Evolutionary conservation across 495 filamentous ascomycete genomes (phyloP).

Genomic region (Amphirosellinia nigrospora): DNA sequence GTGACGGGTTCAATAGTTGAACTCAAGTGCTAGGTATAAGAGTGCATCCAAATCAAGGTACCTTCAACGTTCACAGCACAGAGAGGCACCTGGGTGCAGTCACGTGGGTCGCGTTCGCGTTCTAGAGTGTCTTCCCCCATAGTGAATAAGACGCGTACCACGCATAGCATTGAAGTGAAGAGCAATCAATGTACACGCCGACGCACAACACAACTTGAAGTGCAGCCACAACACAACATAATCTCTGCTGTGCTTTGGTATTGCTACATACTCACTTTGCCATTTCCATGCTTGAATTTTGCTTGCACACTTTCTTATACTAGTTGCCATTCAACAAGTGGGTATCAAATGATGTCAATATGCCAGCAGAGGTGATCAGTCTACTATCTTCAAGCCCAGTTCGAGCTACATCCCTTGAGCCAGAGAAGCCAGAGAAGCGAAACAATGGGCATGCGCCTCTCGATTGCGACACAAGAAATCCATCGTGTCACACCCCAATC

Average conservation of each 20-base stretch:
- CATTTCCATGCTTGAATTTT: neutral
- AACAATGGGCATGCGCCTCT: constrained; percentile 12
- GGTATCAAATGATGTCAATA: constrained; percentile 27
- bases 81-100: neutral
- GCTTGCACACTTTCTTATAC: neutral
- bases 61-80: neutral
- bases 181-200: too few species aligned
- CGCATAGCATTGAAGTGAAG: too few species aligned
- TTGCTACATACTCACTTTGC: neutral
- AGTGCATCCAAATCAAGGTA: neutral
- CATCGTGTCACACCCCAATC: constrained; percentile 2
- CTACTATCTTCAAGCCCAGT: constrained; percentile 42
- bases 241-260: neutral
- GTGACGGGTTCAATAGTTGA: neutral
- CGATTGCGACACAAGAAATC: neutral
- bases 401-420: constrained; percentile 15
- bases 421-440: constrained; percentile 17
- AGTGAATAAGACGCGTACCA: neutral
- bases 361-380: constrained; percentile 48
- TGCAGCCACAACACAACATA: constrained; percentile 2
- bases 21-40: too few species aligned
- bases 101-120: constrained; percentile 18
- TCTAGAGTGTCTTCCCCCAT: neutral
- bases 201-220: neutral
- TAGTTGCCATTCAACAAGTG: neutral